phyloP scores from a whole-genome alignment of 176 grass and related monocot genomes.

The Typha latifolia region DNA sequence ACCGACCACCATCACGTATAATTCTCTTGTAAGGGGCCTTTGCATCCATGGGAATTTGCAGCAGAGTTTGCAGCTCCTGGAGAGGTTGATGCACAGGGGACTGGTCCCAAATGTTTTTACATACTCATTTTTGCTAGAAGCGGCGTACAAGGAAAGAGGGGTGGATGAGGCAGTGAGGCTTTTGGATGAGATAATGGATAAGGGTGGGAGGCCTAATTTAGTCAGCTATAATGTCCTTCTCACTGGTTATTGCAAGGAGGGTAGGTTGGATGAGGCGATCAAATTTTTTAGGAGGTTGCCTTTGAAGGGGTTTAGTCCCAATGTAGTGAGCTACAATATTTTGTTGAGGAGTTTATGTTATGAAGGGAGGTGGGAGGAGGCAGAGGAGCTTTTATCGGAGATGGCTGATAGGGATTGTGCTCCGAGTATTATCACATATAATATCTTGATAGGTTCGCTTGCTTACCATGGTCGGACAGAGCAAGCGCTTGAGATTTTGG shows the following conservation, averaged over 20 bases:
- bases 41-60: constrained; percentile 24
- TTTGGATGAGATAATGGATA: constrained; percentile 13
- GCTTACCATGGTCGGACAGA: constrained; percentile 15
- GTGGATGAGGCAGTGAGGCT: constrained; percentile 18
- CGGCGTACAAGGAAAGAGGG: constrained; percentile 21
- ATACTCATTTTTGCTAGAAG: constrained; percentile 22
- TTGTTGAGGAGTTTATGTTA: constrained; percentile 22
- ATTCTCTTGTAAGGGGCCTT: constrained; percentile 21
- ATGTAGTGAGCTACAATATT: constrained; percentile 26
- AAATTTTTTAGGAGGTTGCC: constrained; percentile 12
- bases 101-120: constrained; percentile 20
- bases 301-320: constrained; percentile 14
- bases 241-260: constrained; percentile 28
- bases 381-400: constrained; percentile 16
- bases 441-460: constrained; percentile 22
- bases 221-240: constrained; percentile 28
- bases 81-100: constrained; percentile 14
- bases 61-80: constrained; percentile 21
- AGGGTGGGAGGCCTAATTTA: constrained; percentile 19
- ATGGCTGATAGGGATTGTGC: constrained; percentile 10
- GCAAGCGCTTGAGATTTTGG: constrained; percentile 24
- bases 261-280: constrained; percentile 18
- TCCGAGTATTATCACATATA: constrained; percentile 15
- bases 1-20: constrained; percentile 22
- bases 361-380: constrained; percentile 19